Percentiles rank a stretch among this genome's conserved stretches.
These are phyloP conservation scores for Fusarium poae DNA, from an alignment of 2,329 filamentous ascomycete species.

Conservation along the genomic window DNA sequence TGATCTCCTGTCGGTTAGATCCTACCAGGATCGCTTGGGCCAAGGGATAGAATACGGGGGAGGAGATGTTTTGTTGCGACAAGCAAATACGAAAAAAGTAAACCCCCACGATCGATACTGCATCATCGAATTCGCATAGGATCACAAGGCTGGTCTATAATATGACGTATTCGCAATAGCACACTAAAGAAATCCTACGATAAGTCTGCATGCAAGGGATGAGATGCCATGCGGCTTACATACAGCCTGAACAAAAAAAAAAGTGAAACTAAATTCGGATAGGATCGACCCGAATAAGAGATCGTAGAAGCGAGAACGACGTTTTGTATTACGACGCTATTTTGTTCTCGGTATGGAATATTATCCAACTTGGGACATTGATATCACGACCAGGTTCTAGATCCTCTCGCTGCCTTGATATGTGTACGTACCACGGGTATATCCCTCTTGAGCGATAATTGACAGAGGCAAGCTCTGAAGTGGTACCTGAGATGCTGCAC, in stretches of 20 bases:
- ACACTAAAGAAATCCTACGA: neutral
- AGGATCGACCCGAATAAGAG: slow-evolving; percentile 38
- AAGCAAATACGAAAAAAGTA: slow-evolving; percentile 1
- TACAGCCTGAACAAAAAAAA: neutral
- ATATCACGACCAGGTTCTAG: neutral
- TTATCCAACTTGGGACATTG: neutral
- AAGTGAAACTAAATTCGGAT: slow-evolving; percentile 12
- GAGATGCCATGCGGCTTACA: slow-evolving; percentile 31
- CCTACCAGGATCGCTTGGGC: slow-evolving; percentile 16
- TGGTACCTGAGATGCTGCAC: slow-evolving; percentile 47
- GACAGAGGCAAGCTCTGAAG: slow-evolving; percentile 9
- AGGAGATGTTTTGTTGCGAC: neutral
- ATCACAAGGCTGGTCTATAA: neutral
- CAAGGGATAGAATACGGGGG: slow-evolving; percentile 1
- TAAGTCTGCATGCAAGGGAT: neutral
- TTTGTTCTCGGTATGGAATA: neutral
- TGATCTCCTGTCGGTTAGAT: slow-evolving; percentile 24
- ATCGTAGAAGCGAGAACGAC: slow-evolving; percentile 14
- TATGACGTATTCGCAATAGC: slow-evolving; percentile 4
- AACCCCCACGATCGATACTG: neutral
- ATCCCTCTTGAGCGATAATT: slow-evolving; percentile 26
- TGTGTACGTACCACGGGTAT: neutral
- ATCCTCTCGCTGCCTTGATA: neutral
- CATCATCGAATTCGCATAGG: slow-evolving; percentile 4
- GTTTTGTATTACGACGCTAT: neutral